Evolutionary conservation across 176 grass and related monocot genomes (phyloP), one percentile per base, ranked within the genome.

Genomic region (Cenchrus fungigraminus): DNA sequence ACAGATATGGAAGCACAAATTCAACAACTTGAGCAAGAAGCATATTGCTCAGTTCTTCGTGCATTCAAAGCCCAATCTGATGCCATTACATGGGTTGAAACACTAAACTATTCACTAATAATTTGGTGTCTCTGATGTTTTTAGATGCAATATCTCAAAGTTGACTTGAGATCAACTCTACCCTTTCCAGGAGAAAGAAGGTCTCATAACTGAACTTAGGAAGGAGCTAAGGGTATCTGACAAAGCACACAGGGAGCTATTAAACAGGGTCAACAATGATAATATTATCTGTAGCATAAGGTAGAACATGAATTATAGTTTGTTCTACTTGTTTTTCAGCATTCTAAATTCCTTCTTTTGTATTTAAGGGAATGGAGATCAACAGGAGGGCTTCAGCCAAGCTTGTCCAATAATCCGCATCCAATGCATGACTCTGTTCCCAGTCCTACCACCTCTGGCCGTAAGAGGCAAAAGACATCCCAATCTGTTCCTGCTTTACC

Each of bases 51-150:
- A 28, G 90, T 99, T 91, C 94, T 99, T 71, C 89, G 91, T 73
- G 97, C 97, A 78, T 99, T 99, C 85, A 99, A 99, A 84, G 97
- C 97, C 73, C 97, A 99, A 65, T 95, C 97, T 82, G 97, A 99
- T 25, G 91, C 93, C 71, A 94, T 99, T 74, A 94, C 93, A 84
- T 99, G 93, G 97, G 97, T 99, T 79, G 51, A 22, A 73, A 84
- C 12, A 58, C 69, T 68, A 60, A 72, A 78, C 85, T 80, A 17
- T 59, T 59, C 72, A 77, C 25, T 55, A 13, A 79, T 82, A 15
- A 78, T 89, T 89, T 85, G 14, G 11, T 70, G 28, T 71, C 6
- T 51, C 13, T 80, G 46, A 9, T 61, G 11, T 58, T 83, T 87
- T 87, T 67, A 31, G 15, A 84, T 76, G 15, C 4, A 67, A 78